phyloP scores from a whole-genome alignment of 805 yeast genomes.

The Henningerozyma blattae region DNA sequence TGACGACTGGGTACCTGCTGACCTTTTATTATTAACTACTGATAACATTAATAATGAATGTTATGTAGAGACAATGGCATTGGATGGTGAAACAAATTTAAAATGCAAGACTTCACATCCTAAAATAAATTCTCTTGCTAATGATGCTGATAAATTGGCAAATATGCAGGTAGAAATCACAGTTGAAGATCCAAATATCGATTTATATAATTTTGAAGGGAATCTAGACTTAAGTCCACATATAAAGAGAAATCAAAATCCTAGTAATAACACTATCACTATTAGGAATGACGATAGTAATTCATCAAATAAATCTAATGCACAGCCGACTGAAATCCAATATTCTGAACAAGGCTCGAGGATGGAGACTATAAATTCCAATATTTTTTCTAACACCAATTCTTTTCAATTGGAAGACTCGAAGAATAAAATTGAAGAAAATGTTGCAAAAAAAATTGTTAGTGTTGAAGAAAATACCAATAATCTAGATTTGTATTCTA shows the following conservation, averaged over 20 bases:
- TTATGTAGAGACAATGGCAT: slow-evolving; percentile 89
- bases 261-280: too few species aligned
- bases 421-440: slow-evolving; percentile 22
- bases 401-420: too few species aligned
- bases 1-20: slow-evolving; percentile 95
- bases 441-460: slow-evolving; percentile 19
- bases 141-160: slow-evolving; percentile 38
- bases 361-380: too few species aligned
- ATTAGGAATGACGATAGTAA: too few species aligned
- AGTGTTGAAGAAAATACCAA: too few species aligned
- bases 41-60: slow-evolving; percentile 49
- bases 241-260: too few species aligned
- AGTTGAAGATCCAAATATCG: slow-evolving; percentile 85
- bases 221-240: slow-evolving; percentile 30
- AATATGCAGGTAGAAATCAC: slow-evolving; percentile 42
- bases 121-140: slow-evolving; percentile 42
- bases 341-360: too few species aligned
- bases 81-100: slow-evolving; percentile 93
- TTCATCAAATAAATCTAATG: too few species aligned
- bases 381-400: background rate
- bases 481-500: too few species aligned
- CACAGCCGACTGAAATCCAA: too few species aligned
- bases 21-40: slow-evolving; percentile 59
- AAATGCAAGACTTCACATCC: slow-evolving; percentile 62
- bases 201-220: slow-evolving; percentile 88